Evolutionary conservation across 75 land plant genomes (phyloP).

Genomic region (Picea glauca): DNA sequence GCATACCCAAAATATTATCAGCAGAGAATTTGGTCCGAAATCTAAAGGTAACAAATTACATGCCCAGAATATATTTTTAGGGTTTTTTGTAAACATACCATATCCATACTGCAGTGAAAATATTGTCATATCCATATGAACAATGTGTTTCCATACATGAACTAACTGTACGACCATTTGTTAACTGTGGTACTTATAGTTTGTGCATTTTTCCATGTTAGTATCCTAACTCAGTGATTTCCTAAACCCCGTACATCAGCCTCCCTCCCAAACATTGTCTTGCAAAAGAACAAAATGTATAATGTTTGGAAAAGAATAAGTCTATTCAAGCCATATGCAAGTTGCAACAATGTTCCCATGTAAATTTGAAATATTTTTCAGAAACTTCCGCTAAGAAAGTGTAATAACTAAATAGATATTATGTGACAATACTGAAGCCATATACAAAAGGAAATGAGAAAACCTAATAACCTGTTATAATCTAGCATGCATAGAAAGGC

Average conservation of each 20-base stretch:
- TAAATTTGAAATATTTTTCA: background rate
- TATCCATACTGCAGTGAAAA: too few relatives aligned
- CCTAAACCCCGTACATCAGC: background rate
- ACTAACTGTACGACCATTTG: too few relatives aligned
- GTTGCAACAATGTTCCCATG: background rate
- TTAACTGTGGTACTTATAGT: too few relatives aligned
- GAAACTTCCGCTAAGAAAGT: slow-evolving; percentile 2
- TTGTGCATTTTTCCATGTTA: background rate
- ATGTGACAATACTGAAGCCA: background rate
- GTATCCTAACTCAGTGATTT: background rate
- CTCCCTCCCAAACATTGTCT: background rate
- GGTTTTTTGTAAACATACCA: too few relatives aligned
- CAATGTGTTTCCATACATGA: too few relatives aligned
- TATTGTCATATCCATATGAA: too few relatives aligned
- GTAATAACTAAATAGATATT: background rate
- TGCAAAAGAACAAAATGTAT: background rate
- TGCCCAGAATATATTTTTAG: too few relatives aligned
- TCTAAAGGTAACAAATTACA: too few relatives aligned
- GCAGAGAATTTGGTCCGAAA: too few relatives aligned
- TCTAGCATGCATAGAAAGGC: too few relatives aligned
- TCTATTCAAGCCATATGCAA: too few relatives aligned
- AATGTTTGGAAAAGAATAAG: background rate
- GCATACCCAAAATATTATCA: too few relatives aligned
- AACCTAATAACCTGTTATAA: background rate
- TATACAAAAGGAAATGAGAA: background rate